These are phyloP conservation scores for Cercospora sojina DNA, from an alignment of 2,329 filamentous ascomycete genomes.

Conservation along the genomic window DNA sequence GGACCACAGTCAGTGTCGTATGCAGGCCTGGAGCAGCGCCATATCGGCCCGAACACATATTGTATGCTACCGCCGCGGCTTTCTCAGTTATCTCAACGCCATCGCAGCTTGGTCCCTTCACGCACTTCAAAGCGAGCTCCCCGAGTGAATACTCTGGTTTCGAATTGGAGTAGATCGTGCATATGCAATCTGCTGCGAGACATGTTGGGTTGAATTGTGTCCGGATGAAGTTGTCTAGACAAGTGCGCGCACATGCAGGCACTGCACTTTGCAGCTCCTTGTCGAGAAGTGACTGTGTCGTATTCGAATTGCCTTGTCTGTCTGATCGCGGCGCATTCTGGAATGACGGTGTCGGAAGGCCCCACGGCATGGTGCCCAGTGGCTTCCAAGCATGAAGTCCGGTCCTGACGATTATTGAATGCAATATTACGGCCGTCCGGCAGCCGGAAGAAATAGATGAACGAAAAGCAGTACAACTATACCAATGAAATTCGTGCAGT, in stretches of 20 bases:
- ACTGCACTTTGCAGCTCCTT: conserved; percentile 26
- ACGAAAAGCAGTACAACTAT: neutral
- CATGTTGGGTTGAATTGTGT: conserved; percentile 21
- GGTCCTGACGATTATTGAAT: neutral
- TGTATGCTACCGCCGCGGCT: conserved; percentile 25
- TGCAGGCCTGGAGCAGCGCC: conserved; percentile 33
- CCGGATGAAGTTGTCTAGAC: conserved; percentile 30
- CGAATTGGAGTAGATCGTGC: neutral
- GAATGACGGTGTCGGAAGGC: conserved; percentile 1
- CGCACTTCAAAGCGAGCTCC: conserved; percentile 35
- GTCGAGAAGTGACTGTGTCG: conserved; percentile 18
- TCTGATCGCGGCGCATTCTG: conserved; percentile 1
- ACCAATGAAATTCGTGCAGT: conserved; percentile 30
- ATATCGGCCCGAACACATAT: conserved; percentile 30
- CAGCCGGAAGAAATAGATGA: conserved; percentile 25
- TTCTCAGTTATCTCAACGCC: neutral
- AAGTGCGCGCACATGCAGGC: conserved; percentile 35
- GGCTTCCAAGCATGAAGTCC: neutral
- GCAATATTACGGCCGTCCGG: conserved; percentile 27
- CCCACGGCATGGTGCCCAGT: conserved; percentile 19
- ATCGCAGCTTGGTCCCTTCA: conserved; percentile 5
- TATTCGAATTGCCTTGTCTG: conserved; percentile 10
- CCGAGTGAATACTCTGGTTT: conserved; percentile 26
- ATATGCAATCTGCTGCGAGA: conserved; percentile 2
- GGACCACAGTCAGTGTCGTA: conserved; percentile 18